Conservation (phyloP, 352 stramenopile genomes). For the Globisporangium okanoganense region DNA sequence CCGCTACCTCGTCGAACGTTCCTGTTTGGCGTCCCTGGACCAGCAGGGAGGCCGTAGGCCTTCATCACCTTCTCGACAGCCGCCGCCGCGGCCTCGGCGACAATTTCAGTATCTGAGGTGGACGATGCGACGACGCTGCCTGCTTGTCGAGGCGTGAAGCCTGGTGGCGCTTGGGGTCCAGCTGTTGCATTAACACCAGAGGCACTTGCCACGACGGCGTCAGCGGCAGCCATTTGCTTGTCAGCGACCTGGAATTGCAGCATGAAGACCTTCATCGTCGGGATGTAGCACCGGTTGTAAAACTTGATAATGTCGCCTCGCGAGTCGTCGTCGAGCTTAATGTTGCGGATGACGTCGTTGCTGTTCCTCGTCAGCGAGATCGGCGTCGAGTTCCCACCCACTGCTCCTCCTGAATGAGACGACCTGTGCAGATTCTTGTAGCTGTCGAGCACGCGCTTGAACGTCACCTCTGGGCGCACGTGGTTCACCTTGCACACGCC, state of each 20-base stretch:
- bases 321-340: slow-evolving; percentile 60
- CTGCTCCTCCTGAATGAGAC: slow-evolving; percentile 17
- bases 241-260: slow-evolving; percentile 85
- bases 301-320: slow-evolving; percentile 89
- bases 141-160: slow-evolving; percentile 37
- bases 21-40: slow-evolving; percentile 41
- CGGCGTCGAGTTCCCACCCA: slow-evolving; percentile 22
- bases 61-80: slow-evolving; percentile 65
- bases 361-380: slow-evolving; percentile 33
- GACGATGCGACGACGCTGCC: slow-evolving; percentile 41
- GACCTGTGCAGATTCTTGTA: slow-evolving; percentile 69
- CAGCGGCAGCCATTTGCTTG: slow-evolving; percentile 71
- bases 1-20: slow-evolving; percentile 13
- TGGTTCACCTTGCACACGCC: slow-evolving; percentile 85
- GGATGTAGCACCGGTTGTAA: slow-evolving; percentile 84
- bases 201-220: slow-evolving; percentile 51
- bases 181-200: slow-evolving; percentile 11
- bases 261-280: slow-evolving; percentile 82
- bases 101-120: slow-evolving; percentile 75
- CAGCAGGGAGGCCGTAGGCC: slow-evolving; percentile 24
- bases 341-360: slow-evolving; percentile 73
- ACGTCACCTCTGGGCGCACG: slow-evolving; percentile 54
- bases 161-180: slow-evolving; percentile 25
- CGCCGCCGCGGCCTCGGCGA: slow-evolving; percentile 64
- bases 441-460: slow-evolving; percentile 70